Percentiles rank a stretch among this genome's conserved stretches.
phyloP scores from a whole-genome alignment of 2,329 filamentous ascomycete genomes.

The Pseudofabraea citricarpa region DNA sequence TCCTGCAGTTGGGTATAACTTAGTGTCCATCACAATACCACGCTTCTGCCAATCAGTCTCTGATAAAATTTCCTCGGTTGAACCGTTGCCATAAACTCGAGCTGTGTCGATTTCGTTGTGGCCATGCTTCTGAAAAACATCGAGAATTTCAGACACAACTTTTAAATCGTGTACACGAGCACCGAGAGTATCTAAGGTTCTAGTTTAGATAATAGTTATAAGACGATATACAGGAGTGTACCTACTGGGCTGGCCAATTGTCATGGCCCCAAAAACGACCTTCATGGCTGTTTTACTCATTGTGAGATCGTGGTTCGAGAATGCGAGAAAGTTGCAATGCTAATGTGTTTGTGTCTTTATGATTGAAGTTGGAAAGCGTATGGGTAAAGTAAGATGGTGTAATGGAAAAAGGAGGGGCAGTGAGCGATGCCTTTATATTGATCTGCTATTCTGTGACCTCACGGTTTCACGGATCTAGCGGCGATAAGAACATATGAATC shows the following conservation, averaged over 20 bases:
- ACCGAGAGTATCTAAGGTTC: constrained; percentile 18
- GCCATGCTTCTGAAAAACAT: constrained; percentile 60
- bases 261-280: constrained; percentile 27
- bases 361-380: too few relatives aligned
- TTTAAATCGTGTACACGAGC: constrained; percentile 28
- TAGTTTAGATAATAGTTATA: not conserved
- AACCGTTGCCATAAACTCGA: constrained; percentile 56
- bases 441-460: too few relatives aligned
- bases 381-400: too few relatives aligned
- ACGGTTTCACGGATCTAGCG: too few relatives aligned
- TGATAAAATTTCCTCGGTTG: constrained; percentile 59
- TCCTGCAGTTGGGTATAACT: constrained; percentile 28
- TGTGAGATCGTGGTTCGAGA: too few relatives aligned
- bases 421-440: too few relatives aligned
- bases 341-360: too few relatives aligned
- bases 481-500: too few relatives aligned
- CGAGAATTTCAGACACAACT: constrained; percentile 55
- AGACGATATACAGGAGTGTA: not conserved
- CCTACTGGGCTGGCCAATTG: constrained; percentile 16
- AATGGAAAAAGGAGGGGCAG: too few relatives aligned
- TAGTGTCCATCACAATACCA: constrained; percentile 58
- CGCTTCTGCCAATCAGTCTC: constrained; percentile 53
- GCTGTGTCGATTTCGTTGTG: constrained; percentile 69
- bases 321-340: too few relatives aligned
- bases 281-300: constrained; percentile 10